Evolutionary conservation across 2,329 filamentous ascomycete genomes (phyloP), one percentile per base, ranked within the genome.

Genomic region (Exophiala sideris): DNA sequence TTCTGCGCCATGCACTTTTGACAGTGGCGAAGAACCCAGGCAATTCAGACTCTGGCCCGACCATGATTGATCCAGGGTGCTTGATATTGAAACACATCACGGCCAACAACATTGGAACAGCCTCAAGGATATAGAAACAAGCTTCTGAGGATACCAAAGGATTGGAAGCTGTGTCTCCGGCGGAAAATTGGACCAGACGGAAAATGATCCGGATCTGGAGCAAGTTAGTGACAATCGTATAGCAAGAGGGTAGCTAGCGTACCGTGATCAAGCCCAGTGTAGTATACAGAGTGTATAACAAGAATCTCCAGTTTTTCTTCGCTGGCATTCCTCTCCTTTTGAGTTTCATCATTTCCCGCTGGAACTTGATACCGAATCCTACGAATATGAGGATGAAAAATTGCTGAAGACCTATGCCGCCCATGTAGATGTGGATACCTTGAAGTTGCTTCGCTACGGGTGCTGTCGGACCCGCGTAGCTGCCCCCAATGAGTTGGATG

Each of bases 101-200:
- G 0, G 69, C 69, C 2, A 70, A 11, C 3, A 70, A 52, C 70
- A 75, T 75, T 0, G 71, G 71, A 4, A 65, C 53, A 1, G 67
- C 67, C 52, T 75, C 72, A 7, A 74, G 65, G 16, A 62, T 62
- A 29, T 75, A 71, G 50, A 75, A 69, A 1, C 65, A 67, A 3
- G 71, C 62, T 20, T 71, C 67, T 21, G 76, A 68, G 9, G 77
- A 65, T 6, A 86, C 74, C 50, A 87, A 75, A 34, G 84, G 29
- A 33, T 34, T 47, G 16, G 85, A 86, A 1, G 83, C 79, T 20
- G 66, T 59, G 0, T 75, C 69, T 11, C 78, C 64, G 48, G 72
- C 73, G 58, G 83, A 83, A 67, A 80, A 83, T 66, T 85, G 80
- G 12, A 82, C 73, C 0, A 79, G 72, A 5, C 82, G 77, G 63